These are phyloP conservation scores for Coniochaeta ligniaria DNA, from an alignment of 2,329 filamentous ascomycete genomes.

Conservation along the genomic window DNA sequence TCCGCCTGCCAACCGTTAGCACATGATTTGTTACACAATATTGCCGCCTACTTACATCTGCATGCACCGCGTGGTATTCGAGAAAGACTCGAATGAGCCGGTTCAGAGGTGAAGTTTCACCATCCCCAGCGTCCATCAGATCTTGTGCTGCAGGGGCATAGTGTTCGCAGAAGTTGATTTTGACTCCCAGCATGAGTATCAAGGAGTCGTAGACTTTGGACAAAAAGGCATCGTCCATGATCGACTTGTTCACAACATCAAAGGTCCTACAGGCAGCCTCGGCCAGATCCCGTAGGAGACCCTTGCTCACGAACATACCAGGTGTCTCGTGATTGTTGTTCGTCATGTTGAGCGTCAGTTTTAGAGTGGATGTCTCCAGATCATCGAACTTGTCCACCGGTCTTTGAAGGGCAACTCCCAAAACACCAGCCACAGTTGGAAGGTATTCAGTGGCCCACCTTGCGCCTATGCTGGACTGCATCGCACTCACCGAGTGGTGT, in stretches of 20 bases:
- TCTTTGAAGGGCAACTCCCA: conserved; percentile 30
- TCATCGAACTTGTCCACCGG: conserved; percentile 28
- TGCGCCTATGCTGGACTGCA: conserved; percentile 32
- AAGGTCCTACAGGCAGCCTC: conserved; percentile 46
- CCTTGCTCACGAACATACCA: conserved; percentile 57
- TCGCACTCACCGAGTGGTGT: conserved; percentile 40
- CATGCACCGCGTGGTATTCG: conserved; percentile 56
- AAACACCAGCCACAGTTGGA: conserved; percentile 40
- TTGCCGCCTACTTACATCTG: conserved; percentile 53
- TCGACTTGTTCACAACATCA: conserved; percentile 34
- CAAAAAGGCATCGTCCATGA: conserved; percentile 40
- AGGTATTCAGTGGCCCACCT: conserved; percentile 44
- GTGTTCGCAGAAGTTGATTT: conserved; percentile 84
- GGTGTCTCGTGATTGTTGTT: conserved; percentile 71
- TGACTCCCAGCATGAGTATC: conserved; percentile 69
- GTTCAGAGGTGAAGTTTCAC: conserved; percentile 40
- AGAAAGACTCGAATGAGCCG: conserved; percentile 59
- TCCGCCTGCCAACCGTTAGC: conserved; percentile 45
- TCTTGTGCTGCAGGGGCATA: conserved; percentile 52
- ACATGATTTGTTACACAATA: not conserved
- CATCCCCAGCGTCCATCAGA: conserved; percentile 31
- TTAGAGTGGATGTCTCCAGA: conserved; percentile 45
- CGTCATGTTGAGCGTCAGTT: conserved; percentile 76
- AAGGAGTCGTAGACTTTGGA: conserved; percentile 58
- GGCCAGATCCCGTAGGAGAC: conserved; percentile 42